Evolutionary conservation across 2,329 filamentous ascomycete species (phyloP).

Genomic region (Proliferodiscus dingleyae): DNA sequence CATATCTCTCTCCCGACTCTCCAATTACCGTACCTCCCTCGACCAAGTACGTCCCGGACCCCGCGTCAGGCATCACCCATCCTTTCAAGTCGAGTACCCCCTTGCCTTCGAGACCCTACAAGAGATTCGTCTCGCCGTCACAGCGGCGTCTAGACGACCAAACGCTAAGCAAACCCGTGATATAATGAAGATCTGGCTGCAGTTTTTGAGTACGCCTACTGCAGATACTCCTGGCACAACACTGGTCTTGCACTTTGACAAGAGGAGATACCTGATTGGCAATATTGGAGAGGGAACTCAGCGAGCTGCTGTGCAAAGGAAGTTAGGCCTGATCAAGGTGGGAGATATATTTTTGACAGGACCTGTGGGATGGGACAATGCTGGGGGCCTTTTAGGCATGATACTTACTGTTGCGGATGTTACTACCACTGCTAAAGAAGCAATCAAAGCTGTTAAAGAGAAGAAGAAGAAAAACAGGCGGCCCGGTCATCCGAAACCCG

Average conservation of each 20-base stretch:
- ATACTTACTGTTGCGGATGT: constrained; percentile 78
- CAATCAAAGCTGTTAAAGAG: constrained; percentile 37
- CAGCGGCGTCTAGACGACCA: not conserved
- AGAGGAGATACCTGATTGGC: constrained; percentile 80
- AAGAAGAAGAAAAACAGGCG: constrained; percentile 30
- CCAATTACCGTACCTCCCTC: not conserved
- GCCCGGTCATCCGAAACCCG: not conserved
- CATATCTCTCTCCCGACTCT: not conserved
- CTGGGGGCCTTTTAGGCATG: constrained; percentile 79
- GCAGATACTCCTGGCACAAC: constrained; percentile 80
- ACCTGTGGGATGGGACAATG: constrained; percentile 65
- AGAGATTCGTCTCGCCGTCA: not conserved
- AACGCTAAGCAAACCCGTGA: not conserved
- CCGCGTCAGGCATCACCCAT: not conserved
- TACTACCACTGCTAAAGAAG: constrained; percentile 42
- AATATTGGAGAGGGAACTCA: constrained; percentile 80
- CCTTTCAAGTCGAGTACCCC: not conserved
- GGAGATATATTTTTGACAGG: constrained; percentile 82
- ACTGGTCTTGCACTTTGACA: constrained; percentile 73
- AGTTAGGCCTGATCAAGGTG: constrained; percentile 58
- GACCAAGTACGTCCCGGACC: constrained; percentile 13
- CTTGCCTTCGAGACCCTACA: not conserved
- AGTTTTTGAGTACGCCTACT: constrained; percentile 77
- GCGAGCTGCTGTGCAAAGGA: constrained; percentile 58
- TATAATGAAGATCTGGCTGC: constrained; percentile 67